Base-by-base conservation (phyloP, 179 eudicot genomes). In the Silene coronaria region DNA sequence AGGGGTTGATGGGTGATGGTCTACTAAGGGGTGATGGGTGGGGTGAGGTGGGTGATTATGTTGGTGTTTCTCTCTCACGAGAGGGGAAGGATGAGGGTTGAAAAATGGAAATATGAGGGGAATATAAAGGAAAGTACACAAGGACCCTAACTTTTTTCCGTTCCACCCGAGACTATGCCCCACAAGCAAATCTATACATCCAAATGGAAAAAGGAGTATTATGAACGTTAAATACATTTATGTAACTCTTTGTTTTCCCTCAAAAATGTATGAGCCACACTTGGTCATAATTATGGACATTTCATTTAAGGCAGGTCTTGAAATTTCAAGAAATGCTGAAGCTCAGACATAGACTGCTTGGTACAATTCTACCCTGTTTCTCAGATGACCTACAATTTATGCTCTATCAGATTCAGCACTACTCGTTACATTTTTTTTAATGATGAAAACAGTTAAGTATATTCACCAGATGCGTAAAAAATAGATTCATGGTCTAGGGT, bases 401-500 rank as follows among this genome's bases (percentile, higher is more conserved):
- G n/a, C 58, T 22, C 58, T 45, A 32, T 16, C 42, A n/a, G n/a
- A n/a, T n/a, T n/a, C n/a, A 30, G 22, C n/a, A 22, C 8, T 30
- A 66, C 45, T 34, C 70, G 19, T 10, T 14, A 65, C 14, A 66
- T 5, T 17, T 32, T 32, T 6, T 32, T 4, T 14, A 30, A 14
- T 6, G 5, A 14, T 17, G 65, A 60, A 22, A 17, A 60, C 28
- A 65, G 42, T n/a, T 38, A 8, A 21, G 28, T 4, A 22, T 24
- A 26, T 30, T 45, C 16, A 17, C 53, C 58, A 73, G 26, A 67
- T 12, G 9, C n/a, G n/a, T n/a, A 32, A 58, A n/a, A 59, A 19
- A 66, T 9, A 72, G 48, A 60, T 68, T 36, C 72, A 82, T 48
- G 76, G 34, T 67, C 48, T 66, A 79, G 85, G 76, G 74, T 32